A percentile compares a stretch with the other conserved stretches of the same genome.
phyloP scores from a whole-genome alignment of 805 yeast species.

The Wickerhamomyces pijperi region DNA sequence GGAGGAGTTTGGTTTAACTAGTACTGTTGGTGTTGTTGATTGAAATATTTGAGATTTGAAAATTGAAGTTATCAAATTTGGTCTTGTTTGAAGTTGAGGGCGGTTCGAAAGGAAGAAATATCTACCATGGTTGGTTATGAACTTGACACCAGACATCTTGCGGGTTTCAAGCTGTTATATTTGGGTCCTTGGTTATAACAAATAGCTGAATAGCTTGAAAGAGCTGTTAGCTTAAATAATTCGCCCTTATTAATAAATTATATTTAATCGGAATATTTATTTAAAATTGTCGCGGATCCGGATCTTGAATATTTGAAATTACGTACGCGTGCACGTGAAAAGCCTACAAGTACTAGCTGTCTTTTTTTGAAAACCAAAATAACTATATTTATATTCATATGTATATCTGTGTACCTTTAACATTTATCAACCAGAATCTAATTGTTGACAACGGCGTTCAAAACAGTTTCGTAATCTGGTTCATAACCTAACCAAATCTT shows the following conservation, averaged over 20 bases:
- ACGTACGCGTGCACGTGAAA: too few relatives aligned
- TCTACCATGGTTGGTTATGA: not conserved
- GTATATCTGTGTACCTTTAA: not conserved
- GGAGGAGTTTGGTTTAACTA: too few relatives aligned
- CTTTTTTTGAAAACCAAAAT: too few relatives aligned
- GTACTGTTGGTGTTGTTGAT: slow-evolving; percentile 3
- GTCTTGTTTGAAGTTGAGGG: not conserved
- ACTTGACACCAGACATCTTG: not conserved
- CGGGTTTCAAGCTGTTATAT: not conserved
- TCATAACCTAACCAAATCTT: slow-evolving; percentile 56
- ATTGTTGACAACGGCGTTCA: slow-evolving; percentile 39
- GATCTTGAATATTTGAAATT: too few relatives aligned
- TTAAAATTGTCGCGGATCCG: too few relatives aligned
- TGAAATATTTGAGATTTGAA: not conserved
- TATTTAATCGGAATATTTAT: too few relatives aligned
- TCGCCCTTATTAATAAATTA: too few relatives aligned
- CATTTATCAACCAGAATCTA: not conserved
- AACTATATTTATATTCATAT: too few relatives aligned
- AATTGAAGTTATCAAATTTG: not conserved
- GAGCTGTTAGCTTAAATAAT: too few relatives aligned
- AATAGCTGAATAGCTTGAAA: too few relatives aligned
- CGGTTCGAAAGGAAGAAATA: not conserved
- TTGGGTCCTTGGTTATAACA: not conserved
- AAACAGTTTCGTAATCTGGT: slow-evolving; percentile 54
- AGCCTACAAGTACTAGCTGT: too few relatives aligned